These are phyloP conservation scores for Neonectria magnoliae DNA, from an alignment of 2,329 filamentous ascomycete genomes.

Conservation along the genomic window DNA sequence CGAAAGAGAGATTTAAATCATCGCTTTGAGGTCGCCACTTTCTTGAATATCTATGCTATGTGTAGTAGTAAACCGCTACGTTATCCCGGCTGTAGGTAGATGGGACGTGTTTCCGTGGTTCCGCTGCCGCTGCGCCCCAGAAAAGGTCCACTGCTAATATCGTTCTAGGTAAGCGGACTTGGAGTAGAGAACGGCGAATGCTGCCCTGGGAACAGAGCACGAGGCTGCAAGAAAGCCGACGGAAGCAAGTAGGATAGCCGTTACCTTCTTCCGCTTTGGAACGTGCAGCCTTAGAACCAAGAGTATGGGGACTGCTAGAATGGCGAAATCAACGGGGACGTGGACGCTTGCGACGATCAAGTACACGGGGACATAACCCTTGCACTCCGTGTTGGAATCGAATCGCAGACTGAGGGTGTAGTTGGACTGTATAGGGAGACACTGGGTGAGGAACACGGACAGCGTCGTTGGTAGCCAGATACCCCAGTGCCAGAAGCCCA, in stretches of 20 bases:
- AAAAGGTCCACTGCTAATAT: too few species aligned
- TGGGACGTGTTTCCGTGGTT: too few species aligned
- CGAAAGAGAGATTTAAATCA: too few species aligned
- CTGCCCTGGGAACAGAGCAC: background rate
- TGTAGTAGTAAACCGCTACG: too few species aligned
- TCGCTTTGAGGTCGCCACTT: too few species aligned
- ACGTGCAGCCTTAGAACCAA: background rate
- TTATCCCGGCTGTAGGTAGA: too few species aligned
- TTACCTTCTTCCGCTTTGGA: background rate
- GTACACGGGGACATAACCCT: background rate
- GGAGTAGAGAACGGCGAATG: slow-evolving; percentile 1
- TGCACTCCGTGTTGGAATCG: background rate
- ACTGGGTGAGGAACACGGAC: background rate
- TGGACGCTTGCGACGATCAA: background rate
- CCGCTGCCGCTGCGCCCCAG: too few species aligned
- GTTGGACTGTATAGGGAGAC: slow-evolving; percentile 1
- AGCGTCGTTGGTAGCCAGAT: slow-evolving; percentile 1
- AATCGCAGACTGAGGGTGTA: background rate
- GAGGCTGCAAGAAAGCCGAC: background rate
- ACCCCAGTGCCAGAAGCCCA: background rate
- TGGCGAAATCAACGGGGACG: background rate
- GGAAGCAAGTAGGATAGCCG: background rate
- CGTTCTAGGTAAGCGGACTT: too few species aligned
- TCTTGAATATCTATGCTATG: too few species aligned
- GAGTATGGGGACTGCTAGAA: background rate